Percentiles rank a stretch among this genome's conserved stretches.
Conservation (phyloP, 2,329 filamentous ascomycete genomes). For the Claviceps sorghi region DNA sequence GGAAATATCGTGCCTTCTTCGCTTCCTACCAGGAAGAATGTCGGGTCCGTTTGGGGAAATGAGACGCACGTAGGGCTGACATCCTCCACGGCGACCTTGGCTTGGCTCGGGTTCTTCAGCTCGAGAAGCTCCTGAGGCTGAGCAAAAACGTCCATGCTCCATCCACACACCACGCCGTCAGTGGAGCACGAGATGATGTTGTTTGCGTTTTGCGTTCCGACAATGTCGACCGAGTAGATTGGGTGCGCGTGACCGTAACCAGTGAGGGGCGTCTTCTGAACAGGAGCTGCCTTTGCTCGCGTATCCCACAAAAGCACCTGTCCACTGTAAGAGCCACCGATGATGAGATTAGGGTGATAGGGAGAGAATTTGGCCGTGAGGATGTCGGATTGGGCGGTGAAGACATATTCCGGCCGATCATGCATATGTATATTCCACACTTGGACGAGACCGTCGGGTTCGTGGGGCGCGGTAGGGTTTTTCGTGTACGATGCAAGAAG, state of each 20-base stretch:
- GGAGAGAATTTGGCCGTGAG: slow-evolving; percentile 96
- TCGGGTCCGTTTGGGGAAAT: slow-evolving; percentile 89
- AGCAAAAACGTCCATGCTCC: slow-evolving; percentile 95
- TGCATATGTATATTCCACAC: slow-evolving; percentile 96
- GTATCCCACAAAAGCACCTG: slow-evolving; percentile 97
- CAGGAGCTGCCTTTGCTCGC: slow-evolving; percentile 71
- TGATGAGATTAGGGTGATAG: slow-evolving; percentile 89
- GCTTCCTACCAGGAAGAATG: slow-evolving; percentile 91
- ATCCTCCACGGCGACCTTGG: slow-evolving; percentile 68
- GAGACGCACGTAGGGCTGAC: slow-evolving; percentile 88
- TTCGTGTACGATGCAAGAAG: slow-evolving; percentile 93
- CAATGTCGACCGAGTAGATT: slow-evolving; percentile 87
- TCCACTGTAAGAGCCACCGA: slow-evolving; percentile 91
- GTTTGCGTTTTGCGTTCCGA: slow-evolving; percentile 96
- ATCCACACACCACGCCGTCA: slow-evolving; percentile 90
- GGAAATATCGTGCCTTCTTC: slow-evolving; percentile 95
- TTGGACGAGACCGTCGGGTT: slow-evolving; percentile 84
- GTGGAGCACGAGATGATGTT: slow-evolving; percentile 97
- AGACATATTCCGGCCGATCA: slow-evolving; percentile 87
- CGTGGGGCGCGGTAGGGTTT: slow-evolving; percentile 85
- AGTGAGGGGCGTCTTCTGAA: slow-evolving; percentile 91
- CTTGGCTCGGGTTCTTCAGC: slow-evolving; percentile 68
- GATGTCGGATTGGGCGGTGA: slow-evolving; percentile 91
- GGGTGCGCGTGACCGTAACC: slow-evolving; percentile 93
- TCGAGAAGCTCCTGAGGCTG: slow-evolving; percentile 92